Evolutionary conservation across 352 stramenopile genomes (phyloP), one percentile per base, ranked within the genome.

Genomic region (Pythium periplocum): DNA sequence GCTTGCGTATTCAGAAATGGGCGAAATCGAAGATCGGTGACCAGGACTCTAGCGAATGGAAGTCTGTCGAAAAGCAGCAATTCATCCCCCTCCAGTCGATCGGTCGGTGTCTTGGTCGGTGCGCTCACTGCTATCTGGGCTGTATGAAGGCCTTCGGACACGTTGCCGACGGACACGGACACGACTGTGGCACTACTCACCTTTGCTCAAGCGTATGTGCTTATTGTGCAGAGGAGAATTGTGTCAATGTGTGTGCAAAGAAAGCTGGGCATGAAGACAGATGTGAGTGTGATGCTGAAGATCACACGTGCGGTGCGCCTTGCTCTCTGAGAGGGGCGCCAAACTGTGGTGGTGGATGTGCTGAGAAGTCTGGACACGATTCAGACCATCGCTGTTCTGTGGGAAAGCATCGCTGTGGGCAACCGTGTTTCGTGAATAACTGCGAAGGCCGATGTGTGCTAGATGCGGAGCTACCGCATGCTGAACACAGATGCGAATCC

Each of bases 91-190:
- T 89, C 43, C 64, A 85, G 44, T 64, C 74, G 32, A 50, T 88
- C 6, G 68, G 60, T 1, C 83, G 83, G 2, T 93, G 83, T 45
- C 64, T 83, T 32, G 71, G 73, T 48, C 59, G 67, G 4, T 93
- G 83, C 41, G 59, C 57, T 2, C 33, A 69, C 0, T 90, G 77
- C 10, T 67, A 71, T 6, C 57, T 90, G 12, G 76, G 83, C 0
- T 93, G 83, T 26, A 78, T 90, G 74, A 73, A 87, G 38, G 61
- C 68, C 26, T 70, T 68, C 5, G 41, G 62, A 6, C 79, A 90
- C 49, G 30, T 55, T 0, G 51, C 55, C 1, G 57, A 51, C 11
- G 53, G 35, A 0, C 17, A 37, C 0, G 26, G 17, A 0, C 83
- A 93, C 50, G 58, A 87, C 44, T 93, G 83, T 51, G 64, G 62